Base-by-base conservation (phyloP, 805 yeast genomes). In the Kuraishia capsulata region DNA sequence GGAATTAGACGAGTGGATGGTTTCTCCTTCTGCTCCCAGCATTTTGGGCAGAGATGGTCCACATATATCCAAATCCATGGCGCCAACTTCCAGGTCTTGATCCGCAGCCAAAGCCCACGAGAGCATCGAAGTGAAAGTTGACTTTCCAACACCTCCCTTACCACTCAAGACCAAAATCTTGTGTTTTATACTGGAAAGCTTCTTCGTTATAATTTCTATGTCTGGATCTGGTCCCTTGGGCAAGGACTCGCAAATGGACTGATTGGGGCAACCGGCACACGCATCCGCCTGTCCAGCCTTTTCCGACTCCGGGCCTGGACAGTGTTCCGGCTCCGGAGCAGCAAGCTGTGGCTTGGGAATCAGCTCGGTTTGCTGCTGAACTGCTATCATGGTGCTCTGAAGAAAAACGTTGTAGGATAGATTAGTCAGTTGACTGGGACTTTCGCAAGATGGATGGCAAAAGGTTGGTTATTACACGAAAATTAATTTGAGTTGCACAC, bases 301-400 rank as follows among this genome's bases (percentile, higher is more conserved):
- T 48, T 88, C 97, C 2, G 95, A 81, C 54, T 90, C 96, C 2
- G 97, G 95, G 1, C 98, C 99, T 0, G 98, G 98, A 64, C 99
- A 92, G 59, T 92, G 97, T 54, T 88, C 97, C 1, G 98, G 97
- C 52, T 82, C 94, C 1, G 92, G 88, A 1, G 79, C 85, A 39
- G 67, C 65, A 20, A 73, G 45, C 32, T 50, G 39, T 20, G 46
- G 40, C 33, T 42, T 37, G 24, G 30, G 30, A 18, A 23, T 33
- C 25, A 24, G 38, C 17, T 17, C 28, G 26, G 35, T 31, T 10
- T 9, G 33, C 14, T 20, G 39, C 26, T 25, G 35, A 4, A 36
- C 39, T 5, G 39, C 39, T 14, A 36, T 36, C 39, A 36, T 36
- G 16, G 28, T 9, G 11, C 13, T 24, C n/a, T n/a, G 16, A 16